Evolutionary conservation across 805 yeast species (phyloP).

Genomic region (Candida railenensis): DNA sequence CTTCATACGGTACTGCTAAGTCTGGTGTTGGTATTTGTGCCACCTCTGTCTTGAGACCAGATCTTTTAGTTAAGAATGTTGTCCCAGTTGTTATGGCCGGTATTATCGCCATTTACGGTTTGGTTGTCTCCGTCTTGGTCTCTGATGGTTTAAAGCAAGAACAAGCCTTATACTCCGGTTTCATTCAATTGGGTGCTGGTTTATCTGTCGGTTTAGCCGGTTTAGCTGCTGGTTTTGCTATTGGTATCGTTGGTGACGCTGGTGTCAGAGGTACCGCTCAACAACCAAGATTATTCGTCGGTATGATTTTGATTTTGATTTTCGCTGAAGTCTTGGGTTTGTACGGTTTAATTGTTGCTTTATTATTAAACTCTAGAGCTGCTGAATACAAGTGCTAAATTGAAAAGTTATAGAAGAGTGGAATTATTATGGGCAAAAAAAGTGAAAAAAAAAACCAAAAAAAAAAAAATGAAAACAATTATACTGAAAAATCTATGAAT

Average conservation of each 20-base stretch:
- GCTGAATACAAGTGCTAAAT: constrained; percentile 44
- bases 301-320: constrained; percentile 97
- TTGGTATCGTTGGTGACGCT: constrained; percentile 99
- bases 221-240: constrained; percentile 98
- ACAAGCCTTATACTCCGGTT: constrained; percentile 94
- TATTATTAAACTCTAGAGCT: constrained; percentile 96
- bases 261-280: constrained; percentile 99
- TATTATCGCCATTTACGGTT: constrained; percentile 97
- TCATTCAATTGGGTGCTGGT: constrained; percentile 98
- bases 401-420: background rate
- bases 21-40: constrained; percentile 99
- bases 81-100: constrained; percentile 99
- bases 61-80: constrained; percentile 85
- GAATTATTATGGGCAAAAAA: constrained; percentile 35
- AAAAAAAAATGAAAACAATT: too few relatives aligned
- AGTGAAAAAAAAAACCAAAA: background rate
- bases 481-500: too few relatives aligned
- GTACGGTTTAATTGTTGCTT: constrained; percentile 97
- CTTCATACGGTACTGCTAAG: constrained; percentile 98
- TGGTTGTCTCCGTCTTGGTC: constrained; percentile 93
- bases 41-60: constrained; percentile 96
- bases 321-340: constrained; percentile 99
- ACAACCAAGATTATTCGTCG: constrained; percentile 97
- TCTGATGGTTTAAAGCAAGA: constrained; percentile 85
- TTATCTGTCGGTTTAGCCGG: constrained; percentile 96